Evolutionary conservation across 192 early-diverging fungal species (phyloP), one percentile per base, ranked within the genome.

Genomic region (Coemansia reversa): DNA sequence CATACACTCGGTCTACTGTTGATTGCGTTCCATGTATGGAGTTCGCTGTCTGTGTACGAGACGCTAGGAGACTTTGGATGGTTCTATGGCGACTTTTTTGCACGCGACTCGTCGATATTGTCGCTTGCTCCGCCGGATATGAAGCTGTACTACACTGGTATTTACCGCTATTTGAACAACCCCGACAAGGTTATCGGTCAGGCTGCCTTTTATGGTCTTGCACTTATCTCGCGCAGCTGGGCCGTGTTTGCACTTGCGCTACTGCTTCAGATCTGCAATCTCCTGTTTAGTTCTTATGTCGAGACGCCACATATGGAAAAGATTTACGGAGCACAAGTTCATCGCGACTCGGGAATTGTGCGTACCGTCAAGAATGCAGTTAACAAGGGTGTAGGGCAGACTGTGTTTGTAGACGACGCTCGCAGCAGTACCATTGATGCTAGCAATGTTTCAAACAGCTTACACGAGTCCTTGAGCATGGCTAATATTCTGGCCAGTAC

Each of bases 31-130:
- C 97, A 98, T 63, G 76, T 93, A 45, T 96, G 94, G 92, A 94
- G 92, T 30, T 89, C 97, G 8, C 79, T 90, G 24, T 93, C 93
- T 7, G 91, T 96, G 48, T 94, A 93, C 82, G 92, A 96, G 72
- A 93, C 89, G 5, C 83, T 96, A 58, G 95, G 97, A 52, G 92
- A 95, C 65, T 93, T 93, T 82, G 97, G 95, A 4, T 98, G 94
- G 94, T 98, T 98, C 81, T 97, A 97, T 71, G 95, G 93, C 51
- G 96, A 97, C 68, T 96, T 96, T 66, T 96, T 98, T 82, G 86
- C 95, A 55, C 93, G 93, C 71, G 87, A 90, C 27, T 82, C 89
- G 12, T 84, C 87, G 30, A 81, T 81, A 57, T 63, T 80, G 27
- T 74, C 77, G 42, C 74, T 81, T 20, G 74, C 79, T 0, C 73